These are phyloP conservation scores for Huntiella moniliformis DNA, from an alignment of 2,329 filamentous ascomycete species.

Conservation along the genomic window DNA sequence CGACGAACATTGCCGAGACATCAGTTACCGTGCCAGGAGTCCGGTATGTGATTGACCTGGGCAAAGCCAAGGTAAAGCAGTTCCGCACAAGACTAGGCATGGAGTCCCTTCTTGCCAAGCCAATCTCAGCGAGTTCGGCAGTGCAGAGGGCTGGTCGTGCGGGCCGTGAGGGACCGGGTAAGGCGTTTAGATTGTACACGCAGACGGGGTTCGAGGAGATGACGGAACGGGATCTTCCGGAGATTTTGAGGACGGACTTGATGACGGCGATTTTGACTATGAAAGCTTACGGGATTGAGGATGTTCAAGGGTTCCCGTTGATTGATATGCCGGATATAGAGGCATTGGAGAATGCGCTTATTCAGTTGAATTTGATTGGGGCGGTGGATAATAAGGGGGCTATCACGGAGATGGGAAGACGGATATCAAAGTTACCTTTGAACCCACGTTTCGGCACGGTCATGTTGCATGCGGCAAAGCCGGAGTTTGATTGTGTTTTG, in stretches of 20 bases:
- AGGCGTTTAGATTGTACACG: conserved; percentile 80
- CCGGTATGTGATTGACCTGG: conserved; percentile 76
- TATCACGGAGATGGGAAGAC: conserved; percentile 55
- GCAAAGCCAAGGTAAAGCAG: conserved; percentile 86
- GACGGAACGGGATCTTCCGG: conserved; percentile 58
- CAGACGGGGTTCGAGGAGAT: conserved; percentile 53
- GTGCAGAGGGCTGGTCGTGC: conserved; percentile 84
- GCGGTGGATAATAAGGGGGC: conserved; percentile 53
- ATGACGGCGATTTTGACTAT: conserved; percentile 75
- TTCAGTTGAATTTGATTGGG: conserved; percentile 62
- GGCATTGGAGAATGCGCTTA: conserved; percentile 60
- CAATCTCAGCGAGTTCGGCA: conserved; percentile 83
- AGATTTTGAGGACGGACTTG: conserved; percentile 81
- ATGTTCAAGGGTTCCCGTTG: conserved; percentile 67
- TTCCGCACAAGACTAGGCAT: conserved; percentile 71
- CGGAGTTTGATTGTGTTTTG: conserved; percentile 52
- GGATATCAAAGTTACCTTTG: conserved; percentile 69
- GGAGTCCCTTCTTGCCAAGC: conserved; percentile 75
- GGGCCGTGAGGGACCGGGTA: conserved; percentile 76
- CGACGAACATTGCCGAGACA: conserved; percentile 97
- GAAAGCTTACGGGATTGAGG: conserved; percentile 74
- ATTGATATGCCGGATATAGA: conserved; percentile 65
- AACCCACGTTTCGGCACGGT: conserved; percentile 66
- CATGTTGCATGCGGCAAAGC: conserved; percentile 56
- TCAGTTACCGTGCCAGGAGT: conserved; percentile 92